Base-by-base conservation (phyloP, 345 rosid genomes). In the Draba incana region DNA sequence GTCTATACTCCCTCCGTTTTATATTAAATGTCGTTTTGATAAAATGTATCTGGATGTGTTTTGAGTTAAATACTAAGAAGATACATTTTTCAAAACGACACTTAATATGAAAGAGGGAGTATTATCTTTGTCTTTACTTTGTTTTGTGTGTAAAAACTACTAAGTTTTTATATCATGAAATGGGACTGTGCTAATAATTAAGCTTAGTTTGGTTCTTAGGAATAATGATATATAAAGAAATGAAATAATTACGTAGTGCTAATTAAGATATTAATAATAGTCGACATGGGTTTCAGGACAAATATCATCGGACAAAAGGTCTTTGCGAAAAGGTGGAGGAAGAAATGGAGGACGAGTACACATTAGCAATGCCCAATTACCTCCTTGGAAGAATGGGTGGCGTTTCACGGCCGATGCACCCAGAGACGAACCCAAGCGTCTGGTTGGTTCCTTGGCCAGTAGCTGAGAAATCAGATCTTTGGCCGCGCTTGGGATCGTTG, bases 311-410 rank as follows among this genome's bases (percentile, higher is more conserved):
- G 88, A 82, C 27, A 85, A 87, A 70, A 72, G 75, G 11, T 83
- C 88, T 82, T 67, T 81, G 43, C 81, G 77, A 70, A 81, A 87
- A 3, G 94, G 84, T 0, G 86, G 86, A 33, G 97, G 98, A n/a
- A 84, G 70, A 80, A 80, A 86, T 2, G 98, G 97, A 10, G 96
- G 96, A 38, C 52, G 51, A 13, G 88, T 84, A 64, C 99, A 88
- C 81, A 95, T 81, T 77, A 93, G 75, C 85, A 91, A 70, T 6
- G 97, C 99, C 97, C 96, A 91, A 57, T 86, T 93, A 41, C 91
- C 87, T 66, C 97, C 97, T 47, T 91, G 88, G 41, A 91, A 93
- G 69, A 93, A 91, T 0, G 80, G 81, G 43, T 93, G 98, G 33
- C 86, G 94, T 79, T 83, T 87, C 69, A 93, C 85, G 10, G 92